phyloP scores from a whole-genome alignment of 306 rosid genomes.

The Rubus parviflorus region DNA sequence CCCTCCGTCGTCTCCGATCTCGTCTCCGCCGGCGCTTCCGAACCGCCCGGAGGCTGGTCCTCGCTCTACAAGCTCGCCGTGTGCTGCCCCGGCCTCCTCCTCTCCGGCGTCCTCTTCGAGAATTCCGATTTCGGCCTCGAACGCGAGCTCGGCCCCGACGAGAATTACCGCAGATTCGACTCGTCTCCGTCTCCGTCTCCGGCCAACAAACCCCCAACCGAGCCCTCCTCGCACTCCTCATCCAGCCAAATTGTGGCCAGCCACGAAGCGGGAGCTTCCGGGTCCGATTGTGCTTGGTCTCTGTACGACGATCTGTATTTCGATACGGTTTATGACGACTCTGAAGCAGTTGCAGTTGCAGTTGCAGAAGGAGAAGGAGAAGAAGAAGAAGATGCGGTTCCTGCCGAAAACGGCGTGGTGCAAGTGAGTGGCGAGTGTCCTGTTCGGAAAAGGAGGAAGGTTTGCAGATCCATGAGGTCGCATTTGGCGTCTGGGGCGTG shows the following conservation, averaged over 20 bases:
- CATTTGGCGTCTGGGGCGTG: conserved; percentile 79
- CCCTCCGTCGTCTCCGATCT: conserved; percentile 66
- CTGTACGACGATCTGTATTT: conserved; percentile 73
- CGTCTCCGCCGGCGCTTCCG: conserved; percentile 19
- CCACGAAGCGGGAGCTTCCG: neutral
- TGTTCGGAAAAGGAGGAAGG: conserved; percentile 43
- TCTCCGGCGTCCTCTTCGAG: conserved; percentile 77
- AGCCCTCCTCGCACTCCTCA: conserved; percentile 9
- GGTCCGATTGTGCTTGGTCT: conserved; percentile 57
- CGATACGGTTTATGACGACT: conserved; percentile 55
- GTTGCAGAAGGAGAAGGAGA: neutral
- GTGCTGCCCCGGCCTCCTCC: conserved; percentile 86
- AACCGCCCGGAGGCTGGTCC: conserved; percentile 51
- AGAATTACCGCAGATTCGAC: conserved; percentile 19
- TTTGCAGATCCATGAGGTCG: conserved; percentile 41
- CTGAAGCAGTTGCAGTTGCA: conserved; percentile 38
- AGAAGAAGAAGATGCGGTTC: neutral
- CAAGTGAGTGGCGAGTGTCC: conserved; percentile 20
- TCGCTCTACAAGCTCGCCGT: conserved; percentile 72
- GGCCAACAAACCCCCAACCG: neutral
- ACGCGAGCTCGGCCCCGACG: conserved; percentile 65
- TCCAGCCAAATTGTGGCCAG: conserved; percentile 8
- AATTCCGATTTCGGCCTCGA: conserved; percentile 77
- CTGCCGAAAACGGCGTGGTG: conserved; percentile 28
- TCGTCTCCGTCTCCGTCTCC: conserved; percentile 14